Conservation (phyloP, 2,329 filamentous ascomycete species). For the Botryotinia globosa region DNA sequence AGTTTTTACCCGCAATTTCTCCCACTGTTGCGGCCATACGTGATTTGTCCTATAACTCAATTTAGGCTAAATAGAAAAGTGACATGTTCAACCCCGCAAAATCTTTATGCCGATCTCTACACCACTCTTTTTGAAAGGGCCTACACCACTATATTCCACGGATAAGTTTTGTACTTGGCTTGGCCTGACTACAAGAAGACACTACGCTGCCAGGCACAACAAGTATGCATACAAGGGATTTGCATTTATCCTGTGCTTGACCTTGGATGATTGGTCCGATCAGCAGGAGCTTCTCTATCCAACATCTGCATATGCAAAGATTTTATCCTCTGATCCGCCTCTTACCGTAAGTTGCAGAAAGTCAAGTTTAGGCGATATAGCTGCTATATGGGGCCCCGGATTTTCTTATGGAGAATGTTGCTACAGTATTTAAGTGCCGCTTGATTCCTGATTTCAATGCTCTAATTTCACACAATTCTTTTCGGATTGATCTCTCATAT, state of each 20-base stretch:
- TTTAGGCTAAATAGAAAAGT: constrained; percentile 32
- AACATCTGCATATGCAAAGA: neutral
- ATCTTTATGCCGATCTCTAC: constrained; percentile 32
- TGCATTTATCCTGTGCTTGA: neutral
- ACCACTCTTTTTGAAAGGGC: constrained; percentile 2
- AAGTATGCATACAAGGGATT: neutral
- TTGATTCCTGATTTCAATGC: neutral
- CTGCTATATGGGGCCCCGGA: constrained; percentile 1
- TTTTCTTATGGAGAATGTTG: neutral
- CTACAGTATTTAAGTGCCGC: neutral
- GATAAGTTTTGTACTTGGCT: constrained; percentile 4
- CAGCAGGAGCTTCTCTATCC: neutral
- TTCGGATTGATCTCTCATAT: neutral
- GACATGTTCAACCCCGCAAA: constrained; percentile 30
- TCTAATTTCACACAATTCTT: neutral
- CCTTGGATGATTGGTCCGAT: neutral
- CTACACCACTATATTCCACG: neutral
- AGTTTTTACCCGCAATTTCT: neutral
- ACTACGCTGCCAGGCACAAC: constrained; percentile 2
- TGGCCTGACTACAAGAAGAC: neutral
- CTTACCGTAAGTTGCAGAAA: neutral
- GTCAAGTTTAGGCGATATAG: neutral
- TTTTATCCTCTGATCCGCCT: neutral
- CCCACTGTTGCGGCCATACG: neutral
- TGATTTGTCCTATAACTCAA: neutral